A percentile compares a stretch with the other conserved stretches of the same genome.
These are phyloP conservation scores for Calophaca sinica DNA, from an alignment of 306 rosid species.

Conservation along the genomic window DNA sequence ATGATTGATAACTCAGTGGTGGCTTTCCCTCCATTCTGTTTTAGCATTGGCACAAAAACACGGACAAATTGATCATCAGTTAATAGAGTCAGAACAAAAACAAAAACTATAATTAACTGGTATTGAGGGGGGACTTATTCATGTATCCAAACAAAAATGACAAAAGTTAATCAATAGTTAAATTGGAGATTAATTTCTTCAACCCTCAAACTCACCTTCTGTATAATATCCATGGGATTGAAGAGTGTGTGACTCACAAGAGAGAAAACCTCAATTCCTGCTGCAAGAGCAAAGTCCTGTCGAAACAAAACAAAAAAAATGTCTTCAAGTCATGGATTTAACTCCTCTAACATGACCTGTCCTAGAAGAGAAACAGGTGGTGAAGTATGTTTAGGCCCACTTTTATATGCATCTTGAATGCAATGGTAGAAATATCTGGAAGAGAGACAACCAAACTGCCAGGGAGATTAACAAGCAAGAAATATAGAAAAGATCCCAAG, in stretches of 20 bases:
- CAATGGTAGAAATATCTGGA: conserved; percentile 86
- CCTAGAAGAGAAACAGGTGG: conserved; percentile 94
- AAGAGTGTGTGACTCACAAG: conserved; percentile 94
- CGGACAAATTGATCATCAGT: conserved; percentile 39
- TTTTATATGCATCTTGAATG: conserved; percentile 71
- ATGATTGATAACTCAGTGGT: conserved; percentile 85
- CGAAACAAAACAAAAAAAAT: conserved; percentile 17
- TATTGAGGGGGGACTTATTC: background rate
- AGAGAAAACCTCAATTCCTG: conserved; percentile 83
- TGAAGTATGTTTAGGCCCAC: conserved; percentile 67
- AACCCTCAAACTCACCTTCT: conserved; percentile 60
- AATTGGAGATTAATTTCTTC: conserved; percentile 29
- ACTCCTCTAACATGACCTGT: conserved; percentile 60
- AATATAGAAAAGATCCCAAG: background rate
- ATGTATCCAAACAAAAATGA: background rate
- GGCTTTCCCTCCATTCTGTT: conserved; percentile 94
- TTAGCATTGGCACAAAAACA: conserved; percentile 43
- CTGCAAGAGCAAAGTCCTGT: conserved; percentile 60
- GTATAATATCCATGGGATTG: conserved; percentile 74
- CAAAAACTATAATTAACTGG: background rate
- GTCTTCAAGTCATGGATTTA: conserved; percentile 15
- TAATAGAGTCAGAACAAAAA: conserved; percentile 36
- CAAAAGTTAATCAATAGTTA: background rate
- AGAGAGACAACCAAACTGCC: conserved; percentile 96
- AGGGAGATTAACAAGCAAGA: conserved; percentile 42